Conservation (phyloP, 345 rosid species). For the Euphorbia lathyris region DNA sequence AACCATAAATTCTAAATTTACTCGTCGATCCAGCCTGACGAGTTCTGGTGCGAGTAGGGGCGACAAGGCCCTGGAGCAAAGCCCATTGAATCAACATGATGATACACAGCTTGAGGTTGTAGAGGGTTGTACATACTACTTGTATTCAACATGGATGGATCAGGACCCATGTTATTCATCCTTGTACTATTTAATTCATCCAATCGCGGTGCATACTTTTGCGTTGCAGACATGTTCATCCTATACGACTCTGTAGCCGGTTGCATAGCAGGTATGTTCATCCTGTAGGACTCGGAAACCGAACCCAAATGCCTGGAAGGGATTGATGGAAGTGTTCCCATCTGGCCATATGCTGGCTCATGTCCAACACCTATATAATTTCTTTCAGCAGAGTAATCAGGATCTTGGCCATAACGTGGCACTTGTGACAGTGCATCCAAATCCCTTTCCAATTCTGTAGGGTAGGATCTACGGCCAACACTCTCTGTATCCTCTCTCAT, state of each 20-base stretch:
- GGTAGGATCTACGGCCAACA: conserved; percentile 29
- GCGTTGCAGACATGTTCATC: conserved; percentile 43
- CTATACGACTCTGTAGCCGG: conserved; percentile 22
- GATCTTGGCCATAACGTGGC: conserved; percentile 32
- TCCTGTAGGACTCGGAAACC: conserved; percentile 25
- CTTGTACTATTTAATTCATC: conserved; percentile 53
- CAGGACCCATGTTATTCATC: conserved; percentile 34
- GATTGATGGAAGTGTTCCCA: conserved; percentile 31
- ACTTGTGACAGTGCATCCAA: conserved; percentile 22
- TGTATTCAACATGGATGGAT: conserved; percentile 27
- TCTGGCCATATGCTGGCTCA: conserved; percentile 24
- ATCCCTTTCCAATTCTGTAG: conserved; percentile 26
- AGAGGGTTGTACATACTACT: conserved; percentile 26
- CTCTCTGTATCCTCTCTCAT: conserved; percentile 20
- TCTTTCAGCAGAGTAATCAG: conserved; percentile 23
- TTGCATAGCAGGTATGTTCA: conserved; percentile 43
- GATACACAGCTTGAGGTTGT: conserved; percentile 22
- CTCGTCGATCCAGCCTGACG: conserved; percentile 71
- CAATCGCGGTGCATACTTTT: conserved; percentile 57
- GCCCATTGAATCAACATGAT: conserved; percentile 21
- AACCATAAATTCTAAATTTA: conserved; percentile 21
- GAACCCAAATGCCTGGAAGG: conserved; percentile 27
- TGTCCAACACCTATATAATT: conserved; percentile 24
- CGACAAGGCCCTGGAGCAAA: conserved; percentile 51
- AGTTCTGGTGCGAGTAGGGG: conserved; percentile 27